Evolutionary conservation across 192 early-diverging fungal species (phyloP), one percentile per base, ranked within the genome.

Genomic region (Umbelopsis sp.): DNA sequence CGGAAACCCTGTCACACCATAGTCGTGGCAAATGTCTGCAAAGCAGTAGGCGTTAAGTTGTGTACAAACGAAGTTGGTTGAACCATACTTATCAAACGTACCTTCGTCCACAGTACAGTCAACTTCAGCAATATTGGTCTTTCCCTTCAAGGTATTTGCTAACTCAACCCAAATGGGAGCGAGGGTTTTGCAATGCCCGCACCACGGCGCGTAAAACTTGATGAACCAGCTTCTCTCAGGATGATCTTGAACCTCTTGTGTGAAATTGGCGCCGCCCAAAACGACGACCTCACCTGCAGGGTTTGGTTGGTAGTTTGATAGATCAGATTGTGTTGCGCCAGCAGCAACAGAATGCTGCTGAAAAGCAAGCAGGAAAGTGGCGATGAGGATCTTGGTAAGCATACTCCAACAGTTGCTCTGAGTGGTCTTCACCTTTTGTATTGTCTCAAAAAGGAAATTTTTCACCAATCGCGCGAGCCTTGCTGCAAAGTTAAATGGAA

Each of bases 161-260:
- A 98, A 74, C 49, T 90, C 74, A 10, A 85, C 85, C 87, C 93
- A 97, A 20, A 85, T 82, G 0, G 95, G 95, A 7, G 89, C 91
- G 74, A 98, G 86, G 2, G 82, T 78, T 81, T 94, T 86, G 84
- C 96, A 98, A 77, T 96, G 95, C 21, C 84, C 76, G 74, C 94
- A 95, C 93, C 92, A 95, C 10, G 94, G 94, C 20, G 94, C 93
- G 78, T 91, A 93, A 79, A 95, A 95, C 79, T 93, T 86, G 35
- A 96, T 70, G 68, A 96, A 91, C 94, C 94, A 96, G n/a, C 12
- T n/a, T 25, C 69, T 18, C 18, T 71, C 69, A 20, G 27, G 69
- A 3, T n/a, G 46, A 52, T 69, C 51, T 41, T 52, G 30, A 2
- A 69, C 67, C 46, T 69, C 22, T 22, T 52, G 48, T 22, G 35